phyloP scores from a whole-genome alignment of 441 rosid species.

The Euphorbia schlechtendalii region DNA sequence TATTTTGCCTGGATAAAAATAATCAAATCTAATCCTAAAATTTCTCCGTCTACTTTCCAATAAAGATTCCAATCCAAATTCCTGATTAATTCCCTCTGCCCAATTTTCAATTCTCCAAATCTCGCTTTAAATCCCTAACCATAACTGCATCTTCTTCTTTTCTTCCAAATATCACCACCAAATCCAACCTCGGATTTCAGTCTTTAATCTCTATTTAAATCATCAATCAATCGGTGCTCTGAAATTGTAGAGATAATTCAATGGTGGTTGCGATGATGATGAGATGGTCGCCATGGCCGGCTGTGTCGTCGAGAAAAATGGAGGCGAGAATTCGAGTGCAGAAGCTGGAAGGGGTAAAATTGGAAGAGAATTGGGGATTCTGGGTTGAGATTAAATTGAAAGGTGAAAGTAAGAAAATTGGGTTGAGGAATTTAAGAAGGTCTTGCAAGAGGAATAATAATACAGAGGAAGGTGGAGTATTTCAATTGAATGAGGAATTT shows the following conservation, averaged over 20 bases:
- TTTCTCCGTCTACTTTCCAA: neutral
- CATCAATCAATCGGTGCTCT: neutral
- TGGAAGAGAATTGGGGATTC: constrained; percentile 26
- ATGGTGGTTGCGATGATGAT: constrained; percentile 52
- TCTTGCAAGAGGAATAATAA: constrained; percentile 27
- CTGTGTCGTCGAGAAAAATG: constrained; percentile 37
- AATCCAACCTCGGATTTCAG: too few species aligned
- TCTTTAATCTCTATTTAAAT: too few species aligned
- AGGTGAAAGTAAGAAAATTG: constrained; percentile 32
- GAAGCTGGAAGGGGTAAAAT: constrained; percentile 37
- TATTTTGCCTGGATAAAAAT: too few species aligned
- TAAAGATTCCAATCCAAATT: neutral
- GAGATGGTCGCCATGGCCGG: constrained; percentile 63
- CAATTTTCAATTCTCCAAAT: neutral
- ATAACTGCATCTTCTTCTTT: neutral
- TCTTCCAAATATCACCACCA: neutral
- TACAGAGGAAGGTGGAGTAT: constrained; percentile 50
- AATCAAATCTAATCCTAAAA: neutral
- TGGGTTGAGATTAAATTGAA: constrained; percentile 61
- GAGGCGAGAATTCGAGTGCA: constrained; percentile 36
- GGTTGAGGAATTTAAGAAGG: constrained; percentile 23
- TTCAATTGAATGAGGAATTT: constrained; percentile 63
- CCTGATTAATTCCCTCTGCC: neutral
- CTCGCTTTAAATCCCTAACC: neutral
- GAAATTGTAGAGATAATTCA: too few species aligned